Evolutionary conservation across 176 grass and related monocot species (phyloP).

Genomic region (Oryza australiensis): DNA sequence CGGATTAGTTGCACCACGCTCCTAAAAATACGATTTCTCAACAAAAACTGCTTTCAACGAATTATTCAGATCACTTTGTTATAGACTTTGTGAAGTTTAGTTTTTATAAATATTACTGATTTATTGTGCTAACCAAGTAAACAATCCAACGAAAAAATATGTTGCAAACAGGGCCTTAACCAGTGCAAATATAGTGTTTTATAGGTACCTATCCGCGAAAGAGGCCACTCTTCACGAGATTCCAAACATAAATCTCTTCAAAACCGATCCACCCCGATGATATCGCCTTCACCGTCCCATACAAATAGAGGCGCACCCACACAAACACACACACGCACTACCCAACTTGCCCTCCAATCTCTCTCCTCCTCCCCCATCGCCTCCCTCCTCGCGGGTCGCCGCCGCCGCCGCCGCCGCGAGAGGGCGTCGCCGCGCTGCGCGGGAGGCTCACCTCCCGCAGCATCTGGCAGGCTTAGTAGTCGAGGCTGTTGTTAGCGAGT

Average conservation of each 20-base stretch:
- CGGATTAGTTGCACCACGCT: no score
- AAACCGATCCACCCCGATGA: not conserved
- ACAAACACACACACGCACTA: not conserved
- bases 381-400: not conserved
- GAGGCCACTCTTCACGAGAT: not conserved
- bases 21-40: no score
- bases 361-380: not conserved
- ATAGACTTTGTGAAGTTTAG: no score
- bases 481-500: no score
- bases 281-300: not conserved
- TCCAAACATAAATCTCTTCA: not conserved
- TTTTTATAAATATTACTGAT: no score
- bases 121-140: no score
- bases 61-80: no score
- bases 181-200: not conserved
- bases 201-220: not conserved
- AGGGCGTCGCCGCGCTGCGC: not conserved
- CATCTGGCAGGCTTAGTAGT: not conserved
- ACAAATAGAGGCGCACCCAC: slow-evolving; percentile 27
- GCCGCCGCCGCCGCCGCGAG: not conserved
- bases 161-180: no score
- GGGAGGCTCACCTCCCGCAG: not conserved
- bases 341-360: not conserved
- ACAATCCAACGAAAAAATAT: no score
- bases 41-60: no score